These are phyloP conservation scores for Puccinia polysora DNA, from an alignment of 1,284 basidiomycete species.

Conservation along the genomic window DNA sequence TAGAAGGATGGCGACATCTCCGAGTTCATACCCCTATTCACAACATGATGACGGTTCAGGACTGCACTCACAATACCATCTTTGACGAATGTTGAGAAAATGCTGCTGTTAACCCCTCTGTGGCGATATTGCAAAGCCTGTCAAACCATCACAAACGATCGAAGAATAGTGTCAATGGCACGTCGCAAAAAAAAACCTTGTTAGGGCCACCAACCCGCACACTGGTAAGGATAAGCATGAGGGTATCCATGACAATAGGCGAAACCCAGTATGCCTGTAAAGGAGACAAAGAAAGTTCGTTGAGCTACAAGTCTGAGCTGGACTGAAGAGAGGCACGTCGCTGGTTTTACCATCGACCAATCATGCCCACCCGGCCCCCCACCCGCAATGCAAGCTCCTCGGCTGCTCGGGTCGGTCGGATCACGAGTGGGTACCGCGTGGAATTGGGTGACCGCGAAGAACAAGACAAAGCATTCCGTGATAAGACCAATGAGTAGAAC, in stretches of 20 bases:
- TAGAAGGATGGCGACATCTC: too few relatives aligned
- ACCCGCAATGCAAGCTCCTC: conserved; percentile 42
- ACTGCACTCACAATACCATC: conserved; percentile 41
- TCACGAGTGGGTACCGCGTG: conserved; percentile 40
- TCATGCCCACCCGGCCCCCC: conserved; percentile 42
- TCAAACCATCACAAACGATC: not conserved
- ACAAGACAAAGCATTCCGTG: conserved; percentile 30
- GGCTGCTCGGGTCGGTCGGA: conserved; percentile 33
- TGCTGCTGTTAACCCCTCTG: conserved; percentile 30
- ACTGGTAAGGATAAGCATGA: conserved; percentile 40
- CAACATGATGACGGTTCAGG: not conserved
- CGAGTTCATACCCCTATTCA: too few relatives aligned
- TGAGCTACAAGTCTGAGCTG: too few relatives aligned
- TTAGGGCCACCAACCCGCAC: conserved; percentile 23
- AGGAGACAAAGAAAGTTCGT: not conserved
- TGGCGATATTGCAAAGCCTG: conserved; percentile 40
- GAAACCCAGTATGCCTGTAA: conserved; percentile 43
- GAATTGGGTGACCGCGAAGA: conserved; percentile 38
- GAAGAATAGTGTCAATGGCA: too few relatives aligned
- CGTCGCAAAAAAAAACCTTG: too few relatives aligned
- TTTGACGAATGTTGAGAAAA: conserved; percentile 39
- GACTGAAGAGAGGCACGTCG: not conserved
- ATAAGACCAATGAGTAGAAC: conserved; percentile 17
- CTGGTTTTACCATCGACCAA: conserved; percentile 37
- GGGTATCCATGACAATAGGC: conserved; percentile 40